Base-by-base conservation (phyloP, 169 alveolate genomes). In the Babesia microti region DNA sequence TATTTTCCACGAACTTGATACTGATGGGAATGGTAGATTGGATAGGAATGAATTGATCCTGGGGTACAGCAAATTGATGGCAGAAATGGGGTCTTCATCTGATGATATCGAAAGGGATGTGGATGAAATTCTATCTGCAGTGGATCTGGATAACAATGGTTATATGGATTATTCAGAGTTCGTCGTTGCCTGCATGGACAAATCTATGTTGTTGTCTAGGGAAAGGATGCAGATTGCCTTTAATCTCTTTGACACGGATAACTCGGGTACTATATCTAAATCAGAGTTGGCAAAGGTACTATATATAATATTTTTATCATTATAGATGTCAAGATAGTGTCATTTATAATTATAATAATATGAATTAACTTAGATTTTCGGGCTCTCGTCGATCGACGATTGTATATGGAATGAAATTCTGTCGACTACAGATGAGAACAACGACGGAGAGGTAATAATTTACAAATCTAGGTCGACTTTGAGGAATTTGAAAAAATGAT, bases 81-180 rank as follows among this genome's bases (percentile, higher is more conserved):
- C 57, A 28, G 87, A 65, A 50, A 60, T 17, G n/a, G 22, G 19
- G n/a, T 17, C 11, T 35, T 21, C 14, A 3, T 29, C 65, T 27
- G 79, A 72, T 57, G 66, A 61, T 28, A 89, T 89, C 6, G 95
- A 89, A 33, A 80, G 59, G 46, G 95, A 91, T 43, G 96, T 94
- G 3, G 96, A 90, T 46, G 83, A 81, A 40, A 92, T 90, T 11
- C 73, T 94, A 72, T 66, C 59, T 33, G 76, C 87, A 23, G 89
- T 89, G 23, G 99, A 92, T 83, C 79, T 86, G 21, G 97, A 92
- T 61, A 82, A 79, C 29, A 87, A 84, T 59, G 98, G 98, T n/a
- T 81, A 70, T 35, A 89, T 94, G 24, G 97, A 94, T 53, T 93
- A 91, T 72, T 74, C 89, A 61, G 94, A 85, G 40, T 85, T 85